These are phyloP conservation scores for Colletotrichum lentis DNA, from an alignment of 2,329 filamentous ascomycete genomes.

Conservation along the genomic window DNA sequence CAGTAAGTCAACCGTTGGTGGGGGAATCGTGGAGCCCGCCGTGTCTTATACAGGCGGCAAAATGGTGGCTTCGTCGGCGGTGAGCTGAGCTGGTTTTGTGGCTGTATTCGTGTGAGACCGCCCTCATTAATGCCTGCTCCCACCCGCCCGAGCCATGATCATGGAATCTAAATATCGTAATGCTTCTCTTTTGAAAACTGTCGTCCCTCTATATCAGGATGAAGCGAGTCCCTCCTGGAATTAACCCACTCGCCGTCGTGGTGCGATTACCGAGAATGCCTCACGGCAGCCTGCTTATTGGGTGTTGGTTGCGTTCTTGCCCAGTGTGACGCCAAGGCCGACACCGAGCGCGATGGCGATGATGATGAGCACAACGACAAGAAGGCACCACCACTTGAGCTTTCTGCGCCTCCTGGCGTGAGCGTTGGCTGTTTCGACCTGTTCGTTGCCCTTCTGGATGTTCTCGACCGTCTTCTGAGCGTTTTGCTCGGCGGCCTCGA, in stretches of 20 bases:
- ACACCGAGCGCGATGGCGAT: slow-evolving; percentile 64
- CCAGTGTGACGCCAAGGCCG: slow-evolving; percentile 56
- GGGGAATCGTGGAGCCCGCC: slow-evolving; percentile 33
- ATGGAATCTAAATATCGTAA: slow-evolving; percentile 33
- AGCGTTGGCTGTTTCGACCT: slow-evolving; percentile 73
- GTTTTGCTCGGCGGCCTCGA: slow-evolving; percentile 70
- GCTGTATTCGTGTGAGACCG: neutral
- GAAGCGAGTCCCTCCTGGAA: neutral
- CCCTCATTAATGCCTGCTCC: slow-evolving; percentile 22
- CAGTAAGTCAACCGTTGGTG: slow-evolving; percentile 22
- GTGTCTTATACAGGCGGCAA: slow-evolving; percentile 20
- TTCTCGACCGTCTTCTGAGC: slow-evolving; percentile 72
- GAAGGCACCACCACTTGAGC: slow-evolving; percentile 83
- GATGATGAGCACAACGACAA: slow-evolving; percentile 67
- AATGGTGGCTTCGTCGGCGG: slow-evolving; percentile 26
- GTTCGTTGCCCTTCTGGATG: slow-evolving; percentile 72
- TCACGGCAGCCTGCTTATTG: slow-evolving; percentile 3
- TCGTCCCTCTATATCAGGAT: slow-evolving; percentile 16
- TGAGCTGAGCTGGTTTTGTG: slow-evolving; percentile 3
- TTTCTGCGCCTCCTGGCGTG: slow-evolving; percentile 72
- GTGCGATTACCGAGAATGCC: neutral
- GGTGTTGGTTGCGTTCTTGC: slow-evolving; percentile 24
- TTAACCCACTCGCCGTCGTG: neutral
- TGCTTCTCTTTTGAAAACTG: slow-evolving; percentile 19
- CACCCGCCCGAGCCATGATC: slow-evolving; percentile 24